Conservation (phyloP, 345 rosid genomes). For the Citrus inodora region DNA sequence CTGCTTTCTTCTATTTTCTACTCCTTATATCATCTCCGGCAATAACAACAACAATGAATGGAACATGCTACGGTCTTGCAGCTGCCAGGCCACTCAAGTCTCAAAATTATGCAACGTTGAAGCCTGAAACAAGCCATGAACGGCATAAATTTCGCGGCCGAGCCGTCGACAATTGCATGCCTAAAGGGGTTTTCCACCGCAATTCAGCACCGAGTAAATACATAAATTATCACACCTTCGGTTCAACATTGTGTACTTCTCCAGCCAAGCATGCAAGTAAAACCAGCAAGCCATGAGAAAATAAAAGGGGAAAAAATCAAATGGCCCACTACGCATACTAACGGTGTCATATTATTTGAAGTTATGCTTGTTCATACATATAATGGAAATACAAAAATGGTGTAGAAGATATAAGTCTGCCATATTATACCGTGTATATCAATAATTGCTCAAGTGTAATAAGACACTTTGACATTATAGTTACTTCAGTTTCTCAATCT, state of each 20-base stretch:
- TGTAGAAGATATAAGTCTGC: too few species aligned
- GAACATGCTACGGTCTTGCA: neutral
- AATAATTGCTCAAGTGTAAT: too few species aligned
- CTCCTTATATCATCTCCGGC: conserved; percentile 25
- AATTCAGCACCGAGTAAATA: conserved; percentile 60
- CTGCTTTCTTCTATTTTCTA: conserved; percentile 19
- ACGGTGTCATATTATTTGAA: too few species aligned
- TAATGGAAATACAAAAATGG: too few species aligned
- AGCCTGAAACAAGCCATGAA: conserved; percentile 16
- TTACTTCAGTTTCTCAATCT: too few species aligned
- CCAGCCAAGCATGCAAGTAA: conserved; percentile 7
- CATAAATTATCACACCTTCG: conserved; percentile 36
- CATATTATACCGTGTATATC: too few species aligned
- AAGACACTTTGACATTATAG: too few species aligned
- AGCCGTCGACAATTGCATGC: conserved; percentile 44
- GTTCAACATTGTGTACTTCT: conserved; percentile 31
- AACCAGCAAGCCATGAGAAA: conserved; percentile 16
- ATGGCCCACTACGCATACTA: neutral
- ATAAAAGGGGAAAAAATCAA: neutral
- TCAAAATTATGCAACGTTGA: conserved; percentile 3
- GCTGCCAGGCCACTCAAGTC: conserved; percentile 31
- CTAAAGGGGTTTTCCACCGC: conserved; percentile 45
- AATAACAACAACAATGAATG: neutral
- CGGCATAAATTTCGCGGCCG: neutral
- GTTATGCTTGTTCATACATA: too few species aligned